Evolutionary conservation across 2,329 filamentous ascomycete genomes (phyloP).

Genomic region (Juglanconis oblonga): DNA sequence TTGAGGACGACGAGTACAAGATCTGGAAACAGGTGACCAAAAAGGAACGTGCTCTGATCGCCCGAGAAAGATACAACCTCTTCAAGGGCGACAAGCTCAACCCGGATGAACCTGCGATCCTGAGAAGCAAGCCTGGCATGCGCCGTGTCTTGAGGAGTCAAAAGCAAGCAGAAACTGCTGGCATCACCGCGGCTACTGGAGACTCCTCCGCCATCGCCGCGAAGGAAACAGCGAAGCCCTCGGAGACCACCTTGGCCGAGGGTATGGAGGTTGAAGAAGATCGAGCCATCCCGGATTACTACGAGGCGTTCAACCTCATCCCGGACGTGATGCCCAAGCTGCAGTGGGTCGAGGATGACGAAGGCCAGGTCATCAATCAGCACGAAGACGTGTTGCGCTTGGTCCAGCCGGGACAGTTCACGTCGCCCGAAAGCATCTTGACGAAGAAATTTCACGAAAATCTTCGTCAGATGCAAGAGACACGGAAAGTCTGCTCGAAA

Average conservation of each 20-base stretch:
- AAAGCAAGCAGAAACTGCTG: conserved; percentile 60
- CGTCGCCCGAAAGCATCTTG: conserved; percentile 69
- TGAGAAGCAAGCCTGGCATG: conserved; percentile 86
- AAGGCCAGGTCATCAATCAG: conserved; percentile 85
- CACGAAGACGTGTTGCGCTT: conserved; percentile 80
- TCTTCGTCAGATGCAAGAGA: conserved; percentile 93
- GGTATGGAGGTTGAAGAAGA: conserved; percentile 91
- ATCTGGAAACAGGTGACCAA: conserved; percentile 99
- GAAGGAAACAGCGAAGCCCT: conserved; percentile 46
- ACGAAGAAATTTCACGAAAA: conserved; percentile 83
- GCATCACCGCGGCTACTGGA: conserved; percentile 35
- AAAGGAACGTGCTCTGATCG: conserved; percentile 82
- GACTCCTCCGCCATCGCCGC: conserved; percentile 47
- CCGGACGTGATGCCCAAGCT: conserved; percentile 78
- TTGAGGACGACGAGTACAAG: conserved; percentile 92
- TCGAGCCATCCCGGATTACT: conserved; percentile 87
- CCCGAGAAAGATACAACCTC: conserved; percentile 80
- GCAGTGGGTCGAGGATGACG: conserved; percentile 84
- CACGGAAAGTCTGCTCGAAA: conserved; percentile 90
- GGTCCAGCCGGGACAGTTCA: conserved; percentile 72
- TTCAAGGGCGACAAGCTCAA: conserved; percentile 86
- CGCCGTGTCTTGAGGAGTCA: conserved; percentile 80
- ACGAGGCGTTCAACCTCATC: conserved; percentile 80
- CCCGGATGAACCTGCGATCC: conserved; percentile 78
- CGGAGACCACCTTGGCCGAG: conserved; percentile 77